Percentiles rank a stretch among this genome's conserved stretches.
phyloP scores from a whole-genome alignment of 495 filamentous ascomycete genomes.

The Coniosporium apollinis region DNA sequence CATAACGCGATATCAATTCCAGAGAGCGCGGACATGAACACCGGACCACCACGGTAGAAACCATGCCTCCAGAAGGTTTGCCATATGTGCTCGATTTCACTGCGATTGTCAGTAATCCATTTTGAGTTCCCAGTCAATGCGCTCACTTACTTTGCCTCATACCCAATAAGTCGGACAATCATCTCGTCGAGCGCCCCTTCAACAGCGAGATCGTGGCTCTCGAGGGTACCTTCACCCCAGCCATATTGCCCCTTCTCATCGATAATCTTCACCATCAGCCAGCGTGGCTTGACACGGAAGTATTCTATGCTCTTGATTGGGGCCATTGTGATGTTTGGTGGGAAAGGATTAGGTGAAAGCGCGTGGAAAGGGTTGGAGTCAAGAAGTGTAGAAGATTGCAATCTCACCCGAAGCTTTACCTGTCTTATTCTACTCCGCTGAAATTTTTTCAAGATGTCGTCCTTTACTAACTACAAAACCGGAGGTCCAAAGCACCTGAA shows the following conservation, averaged over 20 bases:
- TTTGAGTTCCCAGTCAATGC: neutral
- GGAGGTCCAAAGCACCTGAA: too few species aligned
- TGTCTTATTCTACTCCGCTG: too few species aligned
- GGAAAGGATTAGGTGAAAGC: too few species aligned
- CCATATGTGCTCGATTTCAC: conserved; percentile 68
- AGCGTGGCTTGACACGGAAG: conserved; percentile 8
- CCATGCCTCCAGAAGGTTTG: conserved; percentile 48
- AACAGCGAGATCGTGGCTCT: conserved; percentile 61
- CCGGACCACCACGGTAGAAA: conserved; percentile 68
- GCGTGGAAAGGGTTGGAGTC: too few species aligned
- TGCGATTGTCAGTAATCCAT: too few species aligned
- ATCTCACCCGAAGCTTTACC: too few species aligned
- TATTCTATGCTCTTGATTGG: conserved; percentile 2
- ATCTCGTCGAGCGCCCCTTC: conserved; percentile 58
- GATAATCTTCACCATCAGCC: conserved; percentile 43
- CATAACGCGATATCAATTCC: conserved; percentile 72
- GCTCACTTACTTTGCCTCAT: conserved; percentile 41
- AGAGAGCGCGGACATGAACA: conserved; percentile 64
- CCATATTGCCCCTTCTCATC: conserved; percentile 47
- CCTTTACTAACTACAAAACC: too few species aligned
- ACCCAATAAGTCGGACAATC: conserved; percentile 42
- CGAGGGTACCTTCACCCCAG: conserved; percentile 63
- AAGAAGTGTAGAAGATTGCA: too few species aligned
- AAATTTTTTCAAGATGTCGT: too few species aligned
- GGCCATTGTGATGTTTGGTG: too few species aligned